Base-by-base conservation (phyloP, 2,329 filamentous ascomycete genomes). In the Alternaria solani region DNA sequence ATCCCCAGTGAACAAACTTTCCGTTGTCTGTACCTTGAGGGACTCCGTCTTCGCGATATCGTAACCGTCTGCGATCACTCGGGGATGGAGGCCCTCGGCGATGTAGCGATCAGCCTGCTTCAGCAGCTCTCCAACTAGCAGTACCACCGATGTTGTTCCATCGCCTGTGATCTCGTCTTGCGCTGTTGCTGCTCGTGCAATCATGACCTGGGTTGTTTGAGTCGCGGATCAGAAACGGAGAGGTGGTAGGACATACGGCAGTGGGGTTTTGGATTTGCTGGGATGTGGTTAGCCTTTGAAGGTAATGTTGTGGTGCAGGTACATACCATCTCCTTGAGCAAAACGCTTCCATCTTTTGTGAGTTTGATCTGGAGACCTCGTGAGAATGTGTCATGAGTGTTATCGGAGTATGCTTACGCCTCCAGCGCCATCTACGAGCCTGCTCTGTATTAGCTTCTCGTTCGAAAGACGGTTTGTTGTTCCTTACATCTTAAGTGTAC, bases 151-250 rank as follows among this genome's bases (percentile, higher is more conserved):
- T 42, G 95, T 99, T 72, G 95, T 99, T 75, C 95, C 95, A 80
- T 99, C 95, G 75, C 95, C 95, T 72, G 93, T 96, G 72, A 99
- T 99, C 75, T 99, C 95, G 80, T 99, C 95, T 80, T 99, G 94
- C 69, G 95, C 95, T 38, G 95, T 99, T 59, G 95, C 95, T 74
- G 94, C 93, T 76, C 88, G 83, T 64, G 88, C 88, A 74, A 90
- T 90, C 87, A 90, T 89, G 64, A 90, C 84, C 83, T 80, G 67
- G n/a, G 25, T 51, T 63, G 20, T 57, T 53, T 65, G 57, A 64
- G 53, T 57, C 52, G 51, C 30, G 34, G 16, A 25, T 32, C 42
- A 23, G 42, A 4, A 48, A 38, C 16, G 18, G 5, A 60, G 28
- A 52, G 25, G 38, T 34, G 16, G 38, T 38, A 28, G 14, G 41